These are phyloP conservation scores for Cornus florida DNA, from an alignment of 148 eudicot species.

Conservation along the genomic window DNA sequence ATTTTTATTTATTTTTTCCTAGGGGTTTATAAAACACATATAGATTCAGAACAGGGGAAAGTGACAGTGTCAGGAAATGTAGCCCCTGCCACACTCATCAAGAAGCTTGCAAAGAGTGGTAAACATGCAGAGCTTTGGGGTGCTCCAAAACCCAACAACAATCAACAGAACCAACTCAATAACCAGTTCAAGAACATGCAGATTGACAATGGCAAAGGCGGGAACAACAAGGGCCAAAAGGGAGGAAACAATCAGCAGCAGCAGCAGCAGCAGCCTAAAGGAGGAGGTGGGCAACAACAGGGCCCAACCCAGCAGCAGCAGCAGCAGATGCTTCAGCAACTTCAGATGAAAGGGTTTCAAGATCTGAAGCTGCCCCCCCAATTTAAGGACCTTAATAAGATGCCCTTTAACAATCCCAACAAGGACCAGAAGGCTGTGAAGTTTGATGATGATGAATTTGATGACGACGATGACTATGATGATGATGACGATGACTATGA, in stretches of 20 bases:
- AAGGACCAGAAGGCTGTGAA: constrained; percentile 30
- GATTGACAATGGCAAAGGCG: constrained; percentile 40
- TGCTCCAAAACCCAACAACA: constrained; percentile 27
- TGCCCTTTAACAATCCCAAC: constrained; percentile 7
- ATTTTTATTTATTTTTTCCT: not conserved
- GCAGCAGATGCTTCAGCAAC: constrained; percentile 12
- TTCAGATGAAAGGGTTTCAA: constrained; percentile 36
- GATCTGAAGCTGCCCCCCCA: constrained; percentile 40
- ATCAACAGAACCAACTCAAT: constrained; percentile 27
- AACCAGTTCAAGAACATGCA: constrained; percentile 47
- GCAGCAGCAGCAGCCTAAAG: constrained; percentile 27
- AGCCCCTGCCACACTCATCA: constrained; percentile 43
- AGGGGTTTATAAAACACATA: constrained; percentile 51
- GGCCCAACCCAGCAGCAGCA: constrained; percentile 10
- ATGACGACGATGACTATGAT: constrained; percentile 17
- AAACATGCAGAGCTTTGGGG: constrained; percentile 59
- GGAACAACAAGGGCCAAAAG: constrained; percentile 24
- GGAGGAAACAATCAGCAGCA: constrained; percentile 21
- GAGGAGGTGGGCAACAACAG: constrained; percentile 17
- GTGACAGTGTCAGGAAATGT: constrained; percentile 54
- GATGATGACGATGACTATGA: constrained; percentile 15
- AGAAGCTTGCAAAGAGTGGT: constrained; percentile 50
- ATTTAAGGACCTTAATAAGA: constrained; percentile 29
- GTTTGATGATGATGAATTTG: constrained; percentile 28
- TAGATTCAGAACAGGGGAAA: constrained; percentile 54